Conservation (phyloP, 1,284 basidiomycete genomes). For the Cryptococcus amylolentus region DNA sequence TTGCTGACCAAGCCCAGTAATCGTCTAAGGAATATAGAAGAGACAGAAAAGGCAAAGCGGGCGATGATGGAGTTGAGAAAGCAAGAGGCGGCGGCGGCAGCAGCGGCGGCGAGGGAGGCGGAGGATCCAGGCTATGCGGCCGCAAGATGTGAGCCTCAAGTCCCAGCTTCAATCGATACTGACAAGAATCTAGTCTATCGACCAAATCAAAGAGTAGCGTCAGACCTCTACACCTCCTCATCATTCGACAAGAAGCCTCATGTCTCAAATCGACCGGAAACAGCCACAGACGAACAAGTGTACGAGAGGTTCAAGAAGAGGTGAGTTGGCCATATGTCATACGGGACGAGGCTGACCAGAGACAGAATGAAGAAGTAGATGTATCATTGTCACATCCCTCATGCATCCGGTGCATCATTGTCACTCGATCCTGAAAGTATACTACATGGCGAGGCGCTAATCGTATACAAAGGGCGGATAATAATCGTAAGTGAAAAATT, state of each 20-base stretch:
- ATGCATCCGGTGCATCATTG: neutral
- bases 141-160: conserved; percentile 66
- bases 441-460: too few species aligned
- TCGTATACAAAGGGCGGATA: too few species aligned
- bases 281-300: conserved; percentile 87
- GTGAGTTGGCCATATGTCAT: conserved; percentile 16
- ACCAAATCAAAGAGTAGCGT: conserved; percentile 70
- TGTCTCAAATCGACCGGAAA: conserved; percentile 55
- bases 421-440: too few species aligned
- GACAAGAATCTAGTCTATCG: conserved; percentile 63
- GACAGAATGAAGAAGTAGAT: conserved; percentile 12
- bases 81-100: conserved; percentile 15
- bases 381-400: neutral
- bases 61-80: conserved; percentile 70
- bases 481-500: too few species aligned
- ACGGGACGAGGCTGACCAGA: neutral
- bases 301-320: conserved; percentile 54
- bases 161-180: neutral
- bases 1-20: conserved; percentile 55
- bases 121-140: conserved; percentile 67
- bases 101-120: conserved; percentile 51
- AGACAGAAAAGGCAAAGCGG: conserved; percentile 92
- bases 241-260: conserved; percentile 79
- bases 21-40: conserved; percentile 89
- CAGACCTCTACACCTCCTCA: conserved; percentile 77